Conservation (phyloP, 2,329 filamentous ascomycete genomes). For the Alternaria arborescens region DNA sequence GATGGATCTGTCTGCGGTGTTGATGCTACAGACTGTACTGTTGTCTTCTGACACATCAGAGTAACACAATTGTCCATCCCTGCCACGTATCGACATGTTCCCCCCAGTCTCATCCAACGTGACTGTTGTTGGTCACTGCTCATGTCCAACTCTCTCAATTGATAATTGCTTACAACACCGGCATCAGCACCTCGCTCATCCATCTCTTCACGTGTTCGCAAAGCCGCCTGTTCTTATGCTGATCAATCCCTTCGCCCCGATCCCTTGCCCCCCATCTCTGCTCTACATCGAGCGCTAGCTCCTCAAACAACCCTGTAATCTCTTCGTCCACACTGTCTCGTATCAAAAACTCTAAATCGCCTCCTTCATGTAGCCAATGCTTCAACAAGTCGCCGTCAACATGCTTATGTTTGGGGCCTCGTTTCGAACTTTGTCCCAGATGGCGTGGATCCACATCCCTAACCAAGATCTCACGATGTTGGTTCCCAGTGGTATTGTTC, state of each 20-base stretch:
- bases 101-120: neutral
- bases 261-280: conserved; percentile 20
- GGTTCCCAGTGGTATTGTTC: conserved; percentile 32
- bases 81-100: neutral
- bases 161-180: conserved; percentile 24
- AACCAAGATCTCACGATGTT: conserved; percentile 28
- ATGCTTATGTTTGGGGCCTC: conserved; percentile 41
- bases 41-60: neutral
- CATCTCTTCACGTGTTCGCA: conserved; percentile 23
- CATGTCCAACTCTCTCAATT: neutral
- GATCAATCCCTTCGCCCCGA: conserved; percentile 15
- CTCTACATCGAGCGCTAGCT: conserved; percentile 32
- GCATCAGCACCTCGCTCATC: conserved; percentile 35
- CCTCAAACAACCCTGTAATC: conserved; percentile 31
- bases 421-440: conserved; percentile 21
- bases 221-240: conserved; percentile 16
- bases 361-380: conserved; percentile 39
- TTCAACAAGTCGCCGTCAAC: conserved; percentile 55
- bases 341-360: conserved; percentile 27
- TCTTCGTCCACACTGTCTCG: conserved; percentile 27
- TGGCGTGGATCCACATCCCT: conserved; percentile 39
- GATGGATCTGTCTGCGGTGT: neutral
- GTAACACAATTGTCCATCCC: neutral
- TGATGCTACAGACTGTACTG: neutral
- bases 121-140: neutral